Percentiles rank a stretch among this genome's conserved stretches.
Conservation (phyloP, 768 basidiomycete species). For the Coprinopsis marcescibilis region DNA sequence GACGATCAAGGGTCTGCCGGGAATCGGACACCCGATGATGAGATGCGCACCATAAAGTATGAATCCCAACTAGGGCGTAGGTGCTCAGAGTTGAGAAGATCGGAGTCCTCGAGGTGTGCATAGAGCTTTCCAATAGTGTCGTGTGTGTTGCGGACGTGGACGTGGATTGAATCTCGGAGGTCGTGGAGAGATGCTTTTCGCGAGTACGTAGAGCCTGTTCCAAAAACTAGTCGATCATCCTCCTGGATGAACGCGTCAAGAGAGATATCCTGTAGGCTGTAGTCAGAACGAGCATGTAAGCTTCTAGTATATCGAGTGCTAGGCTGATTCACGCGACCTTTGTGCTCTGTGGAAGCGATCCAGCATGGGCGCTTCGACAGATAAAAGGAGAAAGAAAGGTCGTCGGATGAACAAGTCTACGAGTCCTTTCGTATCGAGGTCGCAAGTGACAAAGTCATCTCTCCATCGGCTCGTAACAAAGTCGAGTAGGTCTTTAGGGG, state of each 20-base stretch:
- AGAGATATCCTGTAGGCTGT: conserved; percentile 22
- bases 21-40: too few relatives aligned
- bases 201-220: conserved; percentile 22
- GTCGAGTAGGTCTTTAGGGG: conserved; percentile 52
- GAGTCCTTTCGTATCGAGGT: conserved; percentile 48
- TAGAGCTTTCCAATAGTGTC: conserved; percentile 46
- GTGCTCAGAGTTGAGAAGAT: conserved; percentile 68
- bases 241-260: conserved; percentile 71
- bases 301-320: neutral
- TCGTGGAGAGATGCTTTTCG: conserved; percentile 24
- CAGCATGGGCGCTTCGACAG: conserved; percentile 76
- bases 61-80: conserved; percentile 90
- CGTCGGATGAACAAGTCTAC: conserved; percentile 73
- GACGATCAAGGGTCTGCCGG: neutral
- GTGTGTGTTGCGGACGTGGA: conserved; percentile 66
- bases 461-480: conserved; percentile 82
- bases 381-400: conserved; percentile 86
- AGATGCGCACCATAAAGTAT: conserved; percentile 88
- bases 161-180: conserved; percentile 47
- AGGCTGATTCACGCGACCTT: conserved; percentile 20
- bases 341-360: conserved; percentile 59
- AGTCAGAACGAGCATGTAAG: conserved; percentile 6
- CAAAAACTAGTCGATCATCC: conserved; percentile 68
- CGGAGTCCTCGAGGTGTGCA: conserved; percentile 56
- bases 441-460: conserved; percentile 73